These are phyloP conservation scores for Esteya vermicola DNA, from an alignment of 2,329 filamentous ascomycete genomes.

Conservation along the genomic window DNA sequence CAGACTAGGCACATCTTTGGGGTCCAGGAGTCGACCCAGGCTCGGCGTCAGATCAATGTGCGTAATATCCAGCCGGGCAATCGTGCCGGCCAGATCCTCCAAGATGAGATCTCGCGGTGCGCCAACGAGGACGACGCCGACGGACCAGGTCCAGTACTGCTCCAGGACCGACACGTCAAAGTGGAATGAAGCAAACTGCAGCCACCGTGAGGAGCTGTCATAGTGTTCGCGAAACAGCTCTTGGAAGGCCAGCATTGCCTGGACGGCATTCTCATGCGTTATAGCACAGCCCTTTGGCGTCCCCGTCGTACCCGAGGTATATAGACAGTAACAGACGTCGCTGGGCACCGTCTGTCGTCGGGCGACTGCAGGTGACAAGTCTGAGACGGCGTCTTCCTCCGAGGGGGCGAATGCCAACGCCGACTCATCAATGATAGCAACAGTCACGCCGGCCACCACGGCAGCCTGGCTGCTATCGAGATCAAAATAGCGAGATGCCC, in stretches of 20 bases:
- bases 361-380: neutral
- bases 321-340: slow-evolving; percentile 69
- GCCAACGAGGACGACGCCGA: slow-evolving; percentile 71
- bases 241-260: slow-evolving; percentile 80
- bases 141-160: slow-evolving; percentile 92
- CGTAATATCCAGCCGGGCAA: slow-evolving; percentile 60
- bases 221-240: slow-evolving; percentile 63
- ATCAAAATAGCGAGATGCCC: slow-evolving; percentile 4
- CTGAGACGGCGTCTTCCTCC: neutral
- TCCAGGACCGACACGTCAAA: slow-evolving; percentile 90
- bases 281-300: slow-evolving; percentile 80
- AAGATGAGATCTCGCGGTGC: slow-evolving; percentile 75
- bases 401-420: slow-evolving; percentile 15
- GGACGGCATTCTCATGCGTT: slow-evolving; percentile 76
- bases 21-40: slow-evolving; percentile 63
- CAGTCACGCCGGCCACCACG: slow-evolving; percentile 18
- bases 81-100: slow-evolving; percentile 63
- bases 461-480: neutral
- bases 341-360: too few species aligned
- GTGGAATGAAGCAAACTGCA: slow-evolving; percentile 89
- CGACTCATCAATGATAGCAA: slow-evolving; percentile 14
- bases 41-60: slow-evolving; percentile 89
- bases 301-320: slow-evolving; percentile 78
- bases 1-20: slow-evolving; percentile 65
- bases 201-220: slow-evolving; percentile 60